Base-by-base conservation (phyloP, 1,139 yeast species). In the Pichia sp. region DNA sequence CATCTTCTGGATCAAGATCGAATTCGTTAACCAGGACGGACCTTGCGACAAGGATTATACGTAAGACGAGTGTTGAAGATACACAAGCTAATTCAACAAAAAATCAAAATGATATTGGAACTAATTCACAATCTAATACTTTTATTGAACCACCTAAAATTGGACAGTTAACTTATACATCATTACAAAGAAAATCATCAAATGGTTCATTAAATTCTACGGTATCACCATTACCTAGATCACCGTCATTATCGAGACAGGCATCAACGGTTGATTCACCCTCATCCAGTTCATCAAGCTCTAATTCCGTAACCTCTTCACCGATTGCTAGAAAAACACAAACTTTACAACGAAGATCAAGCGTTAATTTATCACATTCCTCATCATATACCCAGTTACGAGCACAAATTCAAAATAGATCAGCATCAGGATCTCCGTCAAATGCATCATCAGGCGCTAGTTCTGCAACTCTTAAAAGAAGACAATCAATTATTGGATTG, bases 301-400 rank as follows among this genome's bases (percentile, higher is more conserved):
- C 53, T 2, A 53, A 60, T n/a, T 55, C 59, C 4, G 32, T 55
- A 2, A 51, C 43, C 2, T 31, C 45, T 6, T 35, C 48, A 11
- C 43, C 47, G 2, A 46, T 27, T 35, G 23, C 16, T 8, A 29
- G 9, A 26, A 35, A 11, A 10, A 25, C 20, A 29, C 30, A 38
- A 20, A 27, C 25, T 16, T 9, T 38, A 6, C 35, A 37, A 20
- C 32, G 41, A 34, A 37, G 49, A 38, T 29, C 39, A n/a, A 46
- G 46, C 25, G 40, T 40, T 4, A 39, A 33, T 34, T 22, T 28
- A 9, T 31, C 40, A 6, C 25, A 20, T 2, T 38, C 47, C 4
- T n/a, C 40, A 27, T 29, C 43, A 24, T 24, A 12, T 33, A 9
- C 27, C 5, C 24, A 25, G 23, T 30, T 25, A 11, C 16, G 16